Percentiles rank a stretch among this genome's conserved stretches.
Conservation (phyloP, 1,139 yeast species). For the Blastobotrys aristatus region DNA sequence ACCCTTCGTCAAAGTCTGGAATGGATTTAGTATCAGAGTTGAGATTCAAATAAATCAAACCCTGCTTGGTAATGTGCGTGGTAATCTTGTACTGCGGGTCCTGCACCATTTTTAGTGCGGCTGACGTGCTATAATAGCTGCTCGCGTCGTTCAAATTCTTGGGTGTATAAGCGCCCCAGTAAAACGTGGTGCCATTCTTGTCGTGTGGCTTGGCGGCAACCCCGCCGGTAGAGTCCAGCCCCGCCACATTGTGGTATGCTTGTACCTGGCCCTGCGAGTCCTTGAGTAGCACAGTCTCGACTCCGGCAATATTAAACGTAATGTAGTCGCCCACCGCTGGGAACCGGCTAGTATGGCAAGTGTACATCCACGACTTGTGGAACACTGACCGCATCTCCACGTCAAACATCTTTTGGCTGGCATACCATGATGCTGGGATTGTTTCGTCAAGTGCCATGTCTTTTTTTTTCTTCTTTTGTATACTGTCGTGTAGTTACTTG, state of each 20-base stretch:
- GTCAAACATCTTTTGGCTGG: constrained; percentile 12
- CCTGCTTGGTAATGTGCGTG: constrained; percentile 9
- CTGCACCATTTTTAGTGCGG: constrained; percentile 5
- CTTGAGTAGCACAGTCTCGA: constrained; percentile 8
- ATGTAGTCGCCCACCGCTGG: constrained; percentile 7
- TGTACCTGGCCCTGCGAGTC: constrained; percentile 1
- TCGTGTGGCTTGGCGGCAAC: not conserved
- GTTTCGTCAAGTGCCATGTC: constrained; percentile 1
- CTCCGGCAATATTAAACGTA: constrained; percentile 10
- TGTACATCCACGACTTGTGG: constrained; percentile 14
- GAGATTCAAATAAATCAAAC: constrained; percentile 10
- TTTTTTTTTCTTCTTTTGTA: not conserved
- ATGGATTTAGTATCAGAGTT: not conserved
- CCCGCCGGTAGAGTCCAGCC: constrained; percentile 1
- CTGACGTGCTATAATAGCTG: not conserved
- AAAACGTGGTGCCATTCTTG: constrained; percentile 2
- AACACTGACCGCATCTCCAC: constrained; percentile 12
- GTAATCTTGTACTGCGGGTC: constrained; percentile 5
- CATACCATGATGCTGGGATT: constrained; percentile 14
- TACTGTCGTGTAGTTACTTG: not conserved
- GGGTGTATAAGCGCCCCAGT: constrained; percentile 1
- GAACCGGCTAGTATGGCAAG: constrained; percentile 8
- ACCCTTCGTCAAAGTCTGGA: constrained; percentile 8
- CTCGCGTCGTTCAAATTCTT: constrained; percentile 1
- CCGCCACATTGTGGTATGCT: constrained; percentile 10